A percentile compares a stretch with the other conserved stretches of the same genome.
Conservation (phyloP, 1,284 basidiomycete genomes). For the Hymenochaete sp. region DNA sequence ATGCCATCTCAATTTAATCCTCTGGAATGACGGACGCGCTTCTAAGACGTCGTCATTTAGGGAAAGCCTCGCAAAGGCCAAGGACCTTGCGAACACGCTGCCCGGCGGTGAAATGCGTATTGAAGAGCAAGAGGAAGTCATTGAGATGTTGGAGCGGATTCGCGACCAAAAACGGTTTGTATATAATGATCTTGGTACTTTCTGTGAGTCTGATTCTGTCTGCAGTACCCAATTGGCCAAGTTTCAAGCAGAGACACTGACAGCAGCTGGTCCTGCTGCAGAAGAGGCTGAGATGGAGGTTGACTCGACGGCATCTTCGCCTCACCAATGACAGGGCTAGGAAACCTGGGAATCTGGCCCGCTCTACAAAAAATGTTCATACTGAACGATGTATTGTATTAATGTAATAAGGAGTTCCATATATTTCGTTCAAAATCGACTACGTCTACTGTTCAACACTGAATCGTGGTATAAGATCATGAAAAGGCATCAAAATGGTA, state of each 20-base stretch:
- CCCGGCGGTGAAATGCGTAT: slow-evolving; percentile 59
- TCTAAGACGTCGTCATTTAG: slow-evolving; percentile 59
- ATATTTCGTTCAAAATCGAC: too few species aligned
- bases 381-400: too few species aligned
- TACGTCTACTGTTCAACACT: too few species aligned
- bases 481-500: too few species aligned
- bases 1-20: neutral
- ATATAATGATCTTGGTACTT: neutral
- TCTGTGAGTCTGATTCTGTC: neutral
- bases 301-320: slow-evolving; percentile 48
- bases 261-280: slow-evolving; percentile 18
- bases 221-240: slow-evolving; percentile 33
- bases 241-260: slow-evolving; percentile 30
- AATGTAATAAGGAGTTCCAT: too few species aligned
- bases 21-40: neutral
- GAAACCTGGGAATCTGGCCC: too few species aligned
- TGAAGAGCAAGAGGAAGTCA: slow-evolving; percentile 56
- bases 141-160: slow-evolving; percentile 50
- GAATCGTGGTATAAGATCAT: slow-evolving; percentile 10
- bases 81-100: slow-evolving; percentile 43
- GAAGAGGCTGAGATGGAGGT: slow-evolving; percentile 35
- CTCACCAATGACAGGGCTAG: slow-evolving; percentile 15
- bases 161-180: slow-evolving; percentile 50
- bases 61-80: slow-evolving; percentile 44
- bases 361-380: too few species aligned